Conservation (phyloP, 2,329 filamentous ascomycete species). For the Orbilia quercus region DNA sequence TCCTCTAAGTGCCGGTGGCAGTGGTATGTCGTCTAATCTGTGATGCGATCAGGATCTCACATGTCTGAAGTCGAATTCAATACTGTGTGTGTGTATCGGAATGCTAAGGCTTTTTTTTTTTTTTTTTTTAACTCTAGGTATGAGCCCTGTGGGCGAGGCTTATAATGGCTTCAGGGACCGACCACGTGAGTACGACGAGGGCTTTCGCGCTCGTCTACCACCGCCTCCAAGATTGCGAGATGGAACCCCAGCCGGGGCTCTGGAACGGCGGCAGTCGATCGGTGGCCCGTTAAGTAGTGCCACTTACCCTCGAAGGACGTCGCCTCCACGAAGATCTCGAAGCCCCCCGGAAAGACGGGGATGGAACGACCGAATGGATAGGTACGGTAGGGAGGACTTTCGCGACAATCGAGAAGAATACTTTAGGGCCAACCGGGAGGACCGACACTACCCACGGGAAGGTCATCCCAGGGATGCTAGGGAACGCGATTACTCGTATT, state of each 20-base stretch:
- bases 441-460: constrained; percentile 43
- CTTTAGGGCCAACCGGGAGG: constrained; percentile 34
- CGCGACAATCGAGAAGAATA: constrained; percentile 43
- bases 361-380: constrained; percentile 42
- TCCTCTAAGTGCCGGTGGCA: constrained; percentile 46
- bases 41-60: neutral
- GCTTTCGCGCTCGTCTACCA: constrained; percentile 29
- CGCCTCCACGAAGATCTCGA: constrained; percentile 45
- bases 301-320: constrained; percentile 37
- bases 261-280: constrained; percentile 45
- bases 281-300: constrained; percentile 45
- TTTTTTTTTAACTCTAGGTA: constrained; percentile 19
- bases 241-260: constrained; percentile 9
- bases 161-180: constrained; percentile 48
- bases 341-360: constrained; percentile 47
- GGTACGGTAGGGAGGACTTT: constrained; percentile 43
- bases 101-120: neutral
- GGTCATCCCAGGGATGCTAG: constrained; percentile 36
- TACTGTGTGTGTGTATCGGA: no score
- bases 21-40: constrained; percentile 28
- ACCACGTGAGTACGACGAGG: constrained; percentile 44
- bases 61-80: neutral
- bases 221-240: constrained; percentile 28
- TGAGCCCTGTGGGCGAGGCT: constrained; percentile 42
- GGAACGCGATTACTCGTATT: constrained; percentile 47